Evolutionary conservation across 2,329 filamentous ascomycete species (phyloP), one percentile per base, ranked within the genome.

Genomic region (Beauveria pseudobassiana): DNA sequence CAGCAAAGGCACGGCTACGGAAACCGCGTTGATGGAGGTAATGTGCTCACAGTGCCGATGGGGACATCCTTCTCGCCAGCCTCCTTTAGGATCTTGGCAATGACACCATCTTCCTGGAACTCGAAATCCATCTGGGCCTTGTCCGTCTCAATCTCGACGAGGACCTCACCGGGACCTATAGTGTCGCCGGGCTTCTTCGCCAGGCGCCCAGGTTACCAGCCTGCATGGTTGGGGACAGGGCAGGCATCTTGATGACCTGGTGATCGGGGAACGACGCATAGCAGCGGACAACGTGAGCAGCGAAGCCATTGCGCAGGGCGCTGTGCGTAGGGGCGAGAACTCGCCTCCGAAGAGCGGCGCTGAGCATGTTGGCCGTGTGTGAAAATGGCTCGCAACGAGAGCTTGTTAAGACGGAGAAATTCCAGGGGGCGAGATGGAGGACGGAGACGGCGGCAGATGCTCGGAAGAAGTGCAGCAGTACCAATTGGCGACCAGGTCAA

Each of bases 121-220:
- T 99, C 95, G 76, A 99, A 98, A 82, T 99, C 95, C 95, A 99
- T 99, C 82, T 98, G 95, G 67, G 95, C 95, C 85, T 99, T 99
- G 80, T 99, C 95, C 70, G 95, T 99, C 85, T 99, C 95, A 72
- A 98, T 96, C 83, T 96, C 93, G 69, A 96, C 93, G 69, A 99
- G 81, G 52, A 99, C 95, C 75, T 99, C 95, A 75, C 95, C 95
- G 58, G 96, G 93, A 63, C 85, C 81, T 75, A 99, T 87, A 65
- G 81, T 73, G 77, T 99, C 95, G 73, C 95, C 95, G 68, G 87
- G 83, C 82, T 97, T 96, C 86, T 98, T 99, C 82, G 91, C 95
- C 95, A 99, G 66, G 87, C 81, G 71, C 95, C 96, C 77, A 99
- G 96, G 81, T 96, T 96, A 75, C 95, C 95, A 65, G 90, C 83